Base-by-base conservation (phyloP, 352 stramenopile genomes). In the Pseudoperonospora humuli region DNA sequence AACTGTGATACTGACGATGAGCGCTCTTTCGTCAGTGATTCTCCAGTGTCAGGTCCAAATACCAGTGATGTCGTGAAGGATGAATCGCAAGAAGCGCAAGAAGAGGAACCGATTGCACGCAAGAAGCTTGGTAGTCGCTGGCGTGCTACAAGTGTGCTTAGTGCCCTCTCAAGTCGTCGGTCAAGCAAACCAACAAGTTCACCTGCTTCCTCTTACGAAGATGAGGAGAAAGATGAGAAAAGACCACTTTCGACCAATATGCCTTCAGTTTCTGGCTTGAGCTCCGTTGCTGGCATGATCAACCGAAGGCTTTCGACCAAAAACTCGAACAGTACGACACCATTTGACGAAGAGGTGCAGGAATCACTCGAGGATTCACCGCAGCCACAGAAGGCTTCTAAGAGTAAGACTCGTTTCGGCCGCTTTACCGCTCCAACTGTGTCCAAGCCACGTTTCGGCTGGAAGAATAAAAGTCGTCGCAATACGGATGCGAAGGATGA, bases 1-100 rank as follows among this genome's bases (percentile, higher is more conserved):
- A 71, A 72, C 51, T 73, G 73, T 17, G 65, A 81, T 41, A 68
- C 69, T 0, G 66, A 77, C 3, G 57, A 60, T 14, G 66, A 34
- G 2, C 73, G 61, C 19, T 77, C 63, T 13, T 58, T 74, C 8
- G 35, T 52, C 5, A 69, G 59, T 44, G 43, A 55, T 21, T 70
- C 53, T 34, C 50, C 54, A 11, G 27, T 57, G 36, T 49, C 53
- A 32, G 26, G 44, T 20, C 27, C 52, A 13, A 40, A 67, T 19
- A 46, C 29, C 2, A 36, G 42, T 28, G 26, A 61, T 36, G 13
- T 51, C 15, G 50, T 61, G 14, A 44, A 51, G 36, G 39, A 60
- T 8, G 38, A 50, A 18, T 14, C 17, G 19, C 26, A 45, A 5
- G 45, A 50, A 18, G 18, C 17, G 19, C 26, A 45, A 5, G 45